A percentile compares a stretch with the other conserved stretches of the same genome.
Evolutionary conservation across 2,329 filamentous ascomycete genomes (phyloP).

Genomic region (Trichoderma semiorbis): DNA sequence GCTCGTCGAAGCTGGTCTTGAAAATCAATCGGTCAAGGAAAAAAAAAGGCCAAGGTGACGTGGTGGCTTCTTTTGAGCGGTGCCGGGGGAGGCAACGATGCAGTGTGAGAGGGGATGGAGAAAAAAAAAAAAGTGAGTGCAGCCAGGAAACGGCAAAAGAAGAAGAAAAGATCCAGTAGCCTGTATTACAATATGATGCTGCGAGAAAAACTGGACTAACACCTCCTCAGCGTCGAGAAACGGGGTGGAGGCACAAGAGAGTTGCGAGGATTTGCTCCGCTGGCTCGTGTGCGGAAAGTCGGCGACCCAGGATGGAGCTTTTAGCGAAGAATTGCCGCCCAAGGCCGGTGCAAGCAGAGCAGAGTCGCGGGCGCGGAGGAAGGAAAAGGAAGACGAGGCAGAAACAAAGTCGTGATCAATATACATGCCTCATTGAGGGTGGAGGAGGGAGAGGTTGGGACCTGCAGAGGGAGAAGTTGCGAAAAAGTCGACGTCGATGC

Average conservation of each 20-base stretch:
- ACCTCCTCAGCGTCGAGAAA: constrained; percentile 16
- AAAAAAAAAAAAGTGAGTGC: constrained; percentile 4
- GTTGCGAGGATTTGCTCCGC: constrained; percentile 16
- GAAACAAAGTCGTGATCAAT: constrained; percentile 35
- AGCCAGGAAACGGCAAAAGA: constrained; percentile 2
- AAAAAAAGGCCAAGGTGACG: constrained; percentile 14
- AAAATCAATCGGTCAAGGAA: constrained; percentile 17
- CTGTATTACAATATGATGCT: constrained; percentile 36
- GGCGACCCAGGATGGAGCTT: not conserved
- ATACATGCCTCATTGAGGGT: constrained; percentile 36
- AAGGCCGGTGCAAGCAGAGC: constrained; percentile 4
- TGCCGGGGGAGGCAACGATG: constrained; percentile 7
- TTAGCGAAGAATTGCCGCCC: constrained; percentile 15
- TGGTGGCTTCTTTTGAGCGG: constrained; percentile 7
- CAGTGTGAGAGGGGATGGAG: not conserved
- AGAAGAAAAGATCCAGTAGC: constrained; percentile 27
- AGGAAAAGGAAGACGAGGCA: constrained; percentile 20
- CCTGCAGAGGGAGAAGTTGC: constrained; percentile 29
- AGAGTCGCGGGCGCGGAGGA: constrained; percentile 20
- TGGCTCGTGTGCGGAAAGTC: constrained; percentile 12
- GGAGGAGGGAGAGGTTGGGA: constrained; percentile 21
- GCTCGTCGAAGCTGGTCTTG: constrained; percentile 15
- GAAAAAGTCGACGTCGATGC: not conserved
- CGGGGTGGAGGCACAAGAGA: constrained; percentile 11
- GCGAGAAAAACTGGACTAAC: constrained; percentile 20